phyloP scores from a whole-genome alignment of 192 early-diverging fungal genomes.

The Pilaira anomala region DNA sequence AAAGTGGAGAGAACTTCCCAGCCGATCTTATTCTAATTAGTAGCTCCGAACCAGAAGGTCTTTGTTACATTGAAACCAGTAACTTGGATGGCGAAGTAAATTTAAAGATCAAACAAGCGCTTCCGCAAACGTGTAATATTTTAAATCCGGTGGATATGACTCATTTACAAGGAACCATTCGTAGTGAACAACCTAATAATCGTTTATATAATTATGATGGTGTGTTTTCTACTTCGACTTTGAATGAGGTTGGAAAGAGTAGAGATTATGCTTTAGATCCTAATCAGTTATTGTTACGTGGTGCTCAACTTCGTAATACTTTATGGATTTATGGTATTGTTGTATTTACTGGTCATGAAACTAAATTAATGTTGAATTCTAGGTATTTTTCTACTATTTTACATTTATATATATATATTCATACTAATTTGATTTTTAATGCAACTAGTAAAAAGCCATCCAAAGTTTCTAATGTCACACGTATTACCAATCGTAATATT shows the following conservation, averaged over 20 bases:
- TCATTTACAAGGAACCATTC: conserved; percentile 64
- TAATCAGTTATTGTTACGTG: conserved; percentile 88
- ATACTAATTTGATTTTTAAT: neutral
- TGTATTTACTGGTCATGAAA: conserved; percentile 96
- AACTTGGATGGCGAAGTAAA: conserved; percentile 99
- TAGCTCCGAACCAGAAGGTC: conserved; percentile 91
- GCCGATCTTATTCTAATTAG: conserved; percentile 90
- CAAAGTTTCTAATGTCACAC: conserved; percentile 89
- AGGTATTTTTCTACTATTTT: conserved; percentile 28
- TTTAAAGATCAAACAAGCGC: conserved; percentile 93
- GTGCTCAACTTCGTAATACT: conserved; percentile 93
- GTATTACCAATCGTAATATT: conserved; percentile 91
- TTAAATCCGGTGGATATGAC: conserved; percentile 69
- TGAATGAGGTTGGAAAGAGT: conserved; percentile 41
- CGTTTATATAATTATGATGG: conserved; percentile 96
- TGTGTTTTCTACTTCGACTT: conserved; percentile 48
- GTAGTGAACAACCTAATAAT: conserved; percentile 94
- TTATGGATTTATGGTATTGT: conserved; percentile 92
- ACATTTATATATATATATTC: neutral
- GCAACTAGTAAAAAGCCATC: conserved; percentile 68
- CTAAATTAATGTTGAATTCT: conserved; percentile 96
- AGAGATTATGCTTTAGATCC: conserved; percentile 86
- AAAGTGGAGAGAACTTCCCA: conserved; percentile 85
- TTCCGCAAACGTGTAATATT: conserved; percentile 77
- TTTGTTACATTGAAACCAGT: conserved; percentile 97